Percentiles rank a stretch among this genome's conserved stretches.
Evolutionary conservation across 164 flowering plant genomes (phyloP).

Genomic region (Piper betle): DNA sequence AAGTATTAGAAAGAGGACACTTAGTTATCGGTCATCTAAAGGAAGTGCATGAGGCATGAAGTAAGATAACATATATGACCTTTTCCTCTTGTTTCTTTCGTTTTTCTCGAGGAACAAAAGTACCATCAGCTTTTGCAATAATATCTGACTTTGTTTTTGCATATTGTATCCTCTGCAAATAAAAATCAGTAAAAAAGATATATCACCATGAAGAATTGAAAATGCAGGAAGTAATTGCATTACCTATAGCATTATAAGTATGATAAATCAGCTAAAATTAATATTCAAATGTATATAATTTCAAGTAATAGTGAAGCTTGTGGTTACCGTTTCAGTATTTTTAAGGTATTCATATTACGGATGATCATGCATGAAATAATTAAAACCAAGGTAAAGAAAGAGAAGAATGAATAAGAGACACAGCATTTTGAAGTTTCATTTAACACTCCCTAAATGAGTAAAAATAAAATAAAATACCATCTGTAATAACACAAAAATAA

Average conservation of each 20-base stretch:
- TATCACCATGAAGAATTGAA: not conserved
- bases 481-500: not conserved
- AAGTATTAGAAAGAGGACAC: not conserved
- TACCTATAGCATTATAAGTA: too few relatives aligned
- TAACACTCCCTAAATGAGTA: not conserved
- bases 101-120: conserved; percentile 87
- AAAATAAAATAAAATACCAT: too few relatives aligned
- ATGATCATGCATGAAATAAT: too few relatives aligned
- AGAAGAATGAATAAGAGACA: not conserved
- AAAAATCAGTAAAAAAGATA: not conserved
- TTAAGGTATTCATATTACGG: too few relatives aligned
- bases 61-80: conserved; percentile 25
- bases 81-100: conserved; percentile 83
- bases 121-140: conserved; percentile 88
- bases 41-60: not conserved
- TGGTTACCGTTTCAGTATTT: too few relatives aligned
- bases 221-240: too few relatives aligned
- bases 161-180: conserved; percentile 80
- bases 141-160: conserved; percentile 96
- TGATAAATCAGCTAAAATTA: too few relatives aligned
- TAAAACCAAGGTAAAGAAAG: not conserved
- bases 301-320: too few relatives aligned
- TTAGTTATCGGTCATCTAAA: too few relatives aligned
- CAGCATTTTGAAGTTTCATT: not conserved
- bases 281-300: too few relatives aligned